Evolutionary conservation across 768 basidiomycete genomes (phyloP).

Genomic region (Kwoniella botswanensis): DNA sequence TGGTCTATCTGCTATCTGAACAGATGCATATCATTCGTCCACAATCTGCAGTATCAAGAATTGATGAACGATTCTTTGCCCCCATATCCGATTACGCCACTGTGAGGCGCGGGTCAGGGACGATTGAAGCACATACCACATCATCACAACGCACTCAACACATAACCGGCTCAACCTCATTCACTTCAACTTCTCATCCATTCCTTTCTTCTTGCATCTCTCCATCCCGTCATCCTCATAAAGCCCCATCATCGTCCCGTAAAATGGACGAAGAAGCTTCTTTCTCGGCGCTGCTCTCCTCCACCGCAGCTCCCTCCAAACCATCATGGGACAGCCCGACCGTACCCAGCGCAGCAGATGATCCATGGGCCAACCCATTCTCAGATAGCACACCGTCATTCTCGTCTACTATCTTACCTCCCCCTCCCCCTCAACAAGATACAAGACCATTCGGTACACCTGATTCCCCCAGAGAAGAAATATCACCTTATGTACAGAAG

Average conservation of each 20-base stretch:
- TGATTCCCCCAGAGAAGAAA: conserved; percentile 21
- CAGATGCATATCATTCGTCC: too few relatives aligned
- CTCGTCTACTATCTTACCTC: conserved; percentile 9
- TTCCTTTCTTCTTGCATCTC: conserved; percentile 1
- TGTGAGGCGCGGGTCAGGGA: background rate
- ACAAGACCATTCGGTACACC: conserved; percentile 4
- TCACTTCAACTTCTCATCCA: background rate
- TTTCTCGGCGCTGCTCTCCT: conserved; percentile 49
- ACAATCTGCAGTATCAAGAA: too few relatives aligned
- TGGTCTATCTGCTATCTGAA: too few relatives aligned
- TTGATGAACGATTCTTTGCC: too few relatives aligned
- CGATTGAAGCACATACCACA: conserved; percentile 6
- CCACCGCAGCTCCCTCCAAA: conserved; percentile 26
- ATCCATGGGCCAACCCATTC: conserved; percentile 56
- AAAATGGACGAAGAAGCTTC: conserved; percentile 48
- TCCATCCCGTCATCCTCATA: background rate
- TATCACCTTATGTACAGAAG: conserved; percentile 43
- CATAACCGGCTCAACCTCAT: background rate
- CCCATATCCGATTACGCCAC: background rate
- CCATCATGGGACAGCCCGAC: conserved; percentile 28
- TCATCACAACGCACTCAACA: background rate
- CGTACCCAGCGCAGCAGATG: conserved; percentile 18
- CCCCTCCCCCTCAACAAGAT: background rate
- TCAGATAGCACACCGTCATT: conserved; percentile 26
- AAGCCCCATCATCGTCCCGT: background rate